phyloP scores from a whole-genome alignment of 2,329 filamentous ascomycete species.

The Thelonectria blattea region DNA sequence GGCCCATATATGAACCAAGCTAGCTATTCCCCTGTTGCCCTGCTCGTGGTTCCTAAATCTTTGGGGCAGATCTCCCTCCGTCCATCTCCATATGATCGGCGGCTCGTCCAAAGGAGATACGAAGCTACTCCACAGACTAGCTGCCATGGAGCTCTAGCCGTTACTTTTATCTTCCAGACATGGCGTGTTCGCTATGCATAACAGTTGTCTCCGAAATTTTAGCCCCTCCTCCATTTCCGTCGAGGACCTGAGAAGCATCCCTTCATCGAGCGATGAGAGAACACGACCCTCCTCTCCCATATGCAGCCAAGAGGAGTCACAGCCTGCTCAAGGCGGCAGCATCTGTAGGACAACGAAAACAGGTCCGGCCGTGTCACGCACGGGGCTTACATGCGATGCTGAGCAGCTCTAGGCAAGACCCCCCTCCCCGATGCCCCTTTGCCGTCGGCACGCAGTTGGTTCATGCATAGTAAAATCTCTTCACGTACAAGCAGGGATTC shows the following conservation, averaged over 20 bases:
- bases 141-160: neutral
- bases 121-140: neutral
- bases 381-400: neutral
- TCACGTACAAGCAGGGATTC: neutral
- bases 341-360: neutral
- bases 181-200: neutral
- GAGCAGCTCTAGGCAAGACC: neutral
- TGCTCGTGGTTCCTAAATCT: no score
- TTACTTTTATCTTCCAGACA: neutral
- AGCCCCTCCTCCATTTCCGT: neutral
- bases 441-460: neutral
- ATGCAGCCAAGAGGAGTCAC: neutral
- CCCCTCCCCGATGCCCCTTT: neutral
- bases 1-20: no score
- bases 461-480: neutral
- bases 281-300: neutral
- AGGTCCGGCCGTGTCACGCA: neutral
- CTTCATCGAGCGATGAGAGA: neutral
- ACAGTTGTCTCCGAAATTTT: neutral
- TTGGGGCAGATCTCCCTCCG: no score
- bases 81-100: no score
- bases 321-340: no score
- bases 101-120: no score
- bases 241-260: neutral
- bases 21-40: no score